Conservation (phyloP, 139 green algal species). For the Chlamydomonas eustigma region DNA sequence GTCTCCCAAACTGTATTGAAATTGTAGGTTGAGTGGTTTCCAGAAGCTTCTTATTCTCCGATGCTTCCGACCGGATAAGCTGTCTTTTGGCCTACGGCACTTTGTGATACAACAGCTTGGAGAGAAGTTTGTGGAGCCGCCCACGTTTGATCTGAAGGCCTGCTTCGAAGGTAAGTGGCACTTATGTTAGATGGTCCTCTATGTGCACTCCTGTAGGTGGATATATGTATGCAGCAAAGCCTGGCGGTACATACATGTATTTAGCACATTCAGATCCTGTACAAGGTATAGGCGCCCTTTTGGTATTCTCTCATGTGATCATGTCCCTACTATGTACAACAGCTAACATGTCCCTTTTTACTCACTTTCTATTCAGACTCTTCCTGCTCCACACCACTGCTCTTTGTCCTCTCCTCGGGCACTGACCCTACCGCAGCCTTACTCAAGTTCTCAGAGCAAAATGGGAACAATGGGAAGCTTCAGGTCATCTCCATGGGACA, state of each 20-base stretch:
- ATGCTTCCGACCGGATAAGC: slow-evolving; percentile 68
- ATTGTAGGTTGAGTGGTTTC: slow-evolving; percentile 48
- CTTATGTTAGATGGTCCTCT: too few species aligned
- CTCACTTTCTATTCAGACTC: slow-evolving; percentile 38
- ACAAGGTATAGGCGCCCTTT: too few species aligned
- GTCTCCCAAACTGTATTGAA: too few species aligned
- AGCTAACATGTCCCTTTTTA: neutral
- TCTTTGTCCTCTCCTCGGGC: slow-evolving; percentile 73
- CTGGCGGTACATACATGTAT: too few species aligned
- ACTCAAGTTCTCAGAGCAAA: slow-evolving; percentile 67
- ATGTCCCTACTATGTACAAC: too few species aligned
- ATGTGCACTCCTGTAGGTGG: too few species aligned
- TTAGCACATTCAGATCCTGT: too few species aligned
- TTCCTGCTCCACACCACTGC: slow-evolving; percentile 47
- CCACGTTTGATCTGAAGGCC: slow-evolving; percentile 57
- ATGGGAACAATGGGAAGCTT: neutral
- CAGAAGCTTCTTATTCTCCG: slow-evolving; percentile 53
- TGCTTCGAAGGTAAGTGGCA: slow-evolving; percentile 33
- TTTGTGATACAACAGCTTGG: slow-evolving; percentile 57
- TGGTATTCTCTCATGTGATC: too few species aligned
- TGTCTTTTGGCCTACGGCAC: slow-evolving; percentile 44
- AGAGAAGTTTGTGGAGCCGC: slow-evolving; percentile 57
- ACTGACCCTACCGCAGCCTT: slow-evolving; percentile 65
- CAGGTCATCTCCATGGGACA: slow-evolving; percentile 69
- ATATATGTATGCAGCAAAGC: too few species aligned